Evolutionary conservation across 2,329 filamentous ascomycete species (phyloP).

Genomic region (Talaromyces sp.): DNA sequence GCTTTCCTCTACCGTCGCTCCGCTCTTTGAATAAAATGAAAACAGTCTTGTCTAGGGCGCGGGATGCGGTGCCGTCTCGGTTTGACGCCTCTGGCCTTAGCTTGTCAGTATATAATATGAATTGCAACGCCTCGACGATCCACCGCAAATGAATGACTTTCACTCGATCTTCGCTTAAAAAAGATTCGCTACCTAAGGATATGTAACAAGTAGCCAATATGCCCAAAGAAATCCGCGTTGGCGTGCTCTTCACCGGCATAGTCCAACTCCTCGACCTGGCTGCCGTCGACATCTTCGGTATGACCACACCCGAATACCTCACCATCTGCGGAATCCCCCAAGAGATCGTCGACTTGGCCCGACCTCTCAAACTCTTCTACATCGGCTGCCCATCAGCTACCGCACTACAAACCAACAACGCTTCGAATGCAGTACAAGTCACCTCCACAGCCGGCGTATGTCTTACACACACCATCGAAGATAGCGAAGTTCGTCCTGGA

Average conservation of each 20-base stretch:
- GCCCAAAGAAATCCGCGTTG: constrained; percentile 21
- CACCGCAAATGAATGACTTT: too few relatives aligned
- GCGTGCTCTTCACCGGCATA: constrained; percentile 34
- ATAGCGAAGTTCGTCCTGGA: constrained; percentile 32
- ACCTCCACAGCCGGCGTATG: constrained; percentile 29
- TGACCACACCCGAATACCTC: constrained; percentile 29
- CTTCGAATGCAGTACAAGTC: constrained; percentile 4
- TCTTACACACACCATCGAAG: constrained; percentile 28
- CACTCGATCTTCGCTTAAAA: too few relatives aligned
- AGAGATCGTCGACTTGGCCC: constrained; percentile 27
- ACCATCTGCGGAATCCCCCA: constrained; percentile 29
- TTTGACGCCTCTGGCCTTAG: neutral
- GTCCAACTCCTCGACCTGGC: constrained; percentile 41
- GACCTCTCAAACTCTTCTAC: constrained; percentile 31
- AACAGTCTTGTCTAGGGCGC: neutral
- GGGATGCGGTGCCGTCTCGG: neutral
- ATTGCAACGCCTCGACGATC: neutral
- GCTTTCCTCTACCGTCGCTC: neutral
- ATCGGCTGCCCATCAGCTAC: constrained; percentile 23
- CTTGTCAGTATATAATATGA: neutral
- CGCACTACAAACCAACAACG: neutral
- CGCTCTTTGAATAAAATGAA: neutral
- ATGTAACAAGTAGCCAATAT: neutral
- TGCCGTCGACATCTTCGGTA: constrained; percentile 38
- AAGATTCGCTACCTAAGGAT: too few relatives aligned